Evolutionary conservation across 306 rosid genomes (phyloP).

Genomic region (Corylus americana): DNA sequence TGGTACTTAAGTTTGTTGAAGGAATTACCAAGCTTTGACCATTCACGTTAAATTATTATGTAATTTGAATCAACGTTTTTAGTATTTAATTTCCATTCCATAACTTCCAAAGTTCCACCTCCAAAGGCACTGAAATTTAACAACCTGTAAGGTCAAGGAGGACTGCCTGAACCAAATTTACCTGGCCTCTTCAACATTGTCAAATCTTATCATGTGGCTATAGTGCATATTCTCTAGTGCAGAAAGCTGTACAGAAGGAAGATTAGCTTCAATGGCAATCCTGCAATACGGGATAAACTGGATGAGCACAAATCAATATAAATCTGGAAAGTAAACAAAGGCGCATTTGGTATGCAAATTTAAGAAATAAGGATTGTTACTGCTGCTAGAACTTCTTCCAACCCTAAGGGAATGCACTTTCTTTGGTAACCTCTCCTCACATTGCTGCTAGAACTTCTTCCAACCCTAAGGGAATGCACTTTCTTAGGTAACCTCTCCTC

Average conservation of each 20-base stretch:
- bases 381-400: neutral
- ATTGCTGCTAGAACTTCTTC: neutral
- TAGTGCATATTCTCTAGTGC: conserved; percentile 97
- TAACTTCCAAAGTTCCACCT: conserved; percentile 17
- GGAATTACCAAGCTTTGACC: neutral
- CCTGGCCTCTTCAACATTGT: conserved; percentile 77
- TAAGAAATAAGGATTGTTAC: neutral
- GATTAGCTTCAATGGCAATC: conserved; percentile 71
- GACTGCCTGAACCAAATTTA: conserved; percentile 37
- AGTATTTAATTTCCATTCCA: neutral
- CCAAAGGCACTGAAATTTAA: no score
- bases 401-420: no score
- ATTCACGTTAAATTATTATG: neutral
- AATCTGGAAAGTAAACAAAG: neutral
- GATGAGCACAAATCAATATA: conserved; percentile 19
- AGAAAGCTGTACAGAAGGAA: conserved; percentile 63
- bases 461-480: no score
- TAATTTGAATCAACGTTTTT: neutral
- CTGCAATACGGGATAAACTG: conserved; percentile 43
- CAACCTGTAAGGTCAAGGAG: conserved; percentile 5
- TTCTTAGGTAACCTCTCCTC: no score
- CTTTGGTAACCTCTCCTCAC: no score
- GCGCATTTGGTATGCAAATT: conserved; percentile 7
- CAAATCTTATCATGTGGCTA: conserved; percentile 82
- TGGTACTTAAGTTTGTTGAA: neutral